Percentiles rank a stretch among this genome's conserved stretches.
phyloP scores from a whole-genome alignment of 768 basidiomycete species.

The Ramaria sp. region DNA sequence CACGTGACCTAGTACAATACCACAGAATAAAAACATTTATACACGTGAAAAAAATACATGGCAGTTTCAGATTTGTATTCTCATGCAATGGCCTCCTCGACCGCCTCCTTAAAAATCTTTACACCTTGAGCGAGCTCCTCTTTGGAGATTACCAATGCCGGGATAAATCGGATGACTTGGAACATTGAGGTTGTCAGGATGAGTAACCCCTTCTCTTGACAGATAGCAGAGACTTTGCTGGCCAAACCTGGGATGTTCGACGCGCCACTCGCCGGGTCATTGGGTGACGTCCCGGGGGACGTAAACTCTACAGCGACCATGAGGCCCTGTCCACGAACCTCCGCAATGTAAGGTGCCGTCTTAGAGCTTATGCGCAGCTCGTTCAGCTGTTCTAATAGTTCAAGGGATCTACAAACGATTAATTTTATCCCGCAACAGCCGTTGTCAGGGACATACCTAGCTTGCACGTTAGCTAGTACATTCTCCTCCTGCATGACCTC shows the following conservation, averaged over 20 bases:
- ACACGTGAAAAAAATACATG: too few species aligned
- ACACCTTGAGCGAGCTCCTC: slow-evolving; percentile 65
- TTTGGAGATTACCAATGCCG: slow-evolving; percentile 70
- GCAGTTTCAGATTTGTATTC: neutral
- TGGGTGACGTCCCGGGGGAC: slow-evolving; percentile 43
- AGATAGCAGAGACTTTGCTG: slow-evolving; percentile 59
- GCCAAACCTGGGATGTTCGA: slow-evolving; percentile 46
- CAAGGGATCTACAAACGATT: slow-evolving; percentile 39
- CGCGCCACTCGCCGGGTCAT: slow-evolving; percentile 31
- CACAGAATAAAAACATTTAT: neutral
- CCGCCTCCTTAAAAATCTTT: slow-evolving; percentile 54
- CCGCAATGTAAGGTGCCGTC: slow-evolving; percentile 53
- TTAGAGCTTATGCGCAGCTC: slow-evolving; percentile 42
- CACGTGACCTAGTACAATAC: too few species aligned
- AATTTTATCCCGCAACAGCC: neutral
- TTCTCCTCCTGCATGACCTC: slow-evolving; percentile 72
- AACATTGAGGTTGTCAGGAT: slow-evolving; percentile 85
- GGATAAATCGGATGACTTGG: slow-evolving; percentile 88
- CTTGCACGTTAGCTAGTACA: slow-evolving; percentile 70
- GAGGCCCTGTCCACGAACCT: slow-evolving; percentile 80
- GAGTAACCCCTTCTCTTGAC: slow-evolving; percentile 77
- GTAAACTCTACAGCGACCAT: slow-evolving; percentile 83
- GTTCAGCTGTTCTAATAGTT: slow-evolving; percentile 56
- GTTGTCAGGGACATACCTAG: slow-evolving; percentile 32
- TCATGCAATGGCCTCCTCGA: slow-evolving; percentile 42